phyloP scores from a whole-genome alignment of 352 stramenopile genomes.

The Phytophthora parvispora region DNA sequence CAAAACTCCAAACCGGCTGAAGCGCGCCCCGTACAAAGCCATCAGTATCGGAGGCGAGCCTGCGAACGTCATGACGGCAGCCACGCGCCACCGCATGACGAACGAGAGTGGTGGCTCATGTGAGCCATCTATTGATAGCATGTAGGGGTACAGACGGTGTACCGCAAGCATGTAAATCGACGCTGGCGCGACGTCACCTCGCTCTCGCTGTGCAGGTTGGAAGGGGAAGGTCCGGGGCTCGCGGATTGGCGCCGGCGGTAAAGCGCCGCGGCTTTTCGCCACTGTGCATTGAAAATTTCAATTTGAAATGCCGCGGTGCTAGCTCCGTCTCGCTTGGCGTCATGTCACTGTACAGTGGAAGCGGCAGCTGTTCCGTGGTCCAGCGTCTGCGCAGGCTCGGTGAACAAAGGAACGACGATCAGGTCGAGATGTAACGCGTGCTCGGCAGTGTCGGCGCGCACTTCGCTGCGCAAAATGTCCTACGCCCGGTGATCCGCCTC shows the following conservation, averaged over 20 bases:
- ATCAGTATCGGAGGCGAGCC: not conserved
- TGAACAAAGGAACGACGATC: not conserved
- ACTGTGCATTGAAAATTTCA: not conserved
- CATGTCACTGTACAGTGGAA: not conserved
- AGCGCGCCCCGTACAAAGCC: not conserved
- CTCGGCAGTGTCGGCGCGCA: not conserved
- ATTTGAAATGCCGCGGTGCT: not conserved
- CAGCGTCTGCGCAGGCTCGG: not conserved
- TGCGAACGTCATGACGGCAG: not conserved
- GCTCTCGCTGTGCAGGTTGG: not conserved
- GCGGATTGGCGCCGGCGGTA: not conserved
- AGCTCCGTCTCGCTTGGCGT: not conserved
- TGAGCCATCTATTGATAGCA: not conserved
- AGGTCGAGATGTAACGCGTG: not conserved
- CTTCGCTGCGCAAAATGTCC: not conserved
- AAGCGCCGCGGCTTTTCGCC: not conserved
- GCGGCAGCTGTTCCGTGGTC: not conserved
- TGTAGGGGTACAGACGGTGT: not conserved
- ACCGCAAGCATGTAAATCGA: not conserved
- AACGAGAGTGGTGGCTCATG: not conserved
- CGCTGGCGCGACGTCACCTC: not conserved
- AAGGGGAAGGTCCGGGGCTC: not conserved
- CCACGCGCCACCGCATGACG: not conserved
- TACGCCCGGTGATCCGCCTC: too few species aligned
- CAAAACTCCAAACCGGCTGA: not conserved